Conservation (phyloP, 768 basidiomycete genomes). For the Russula sp. region DNA sequence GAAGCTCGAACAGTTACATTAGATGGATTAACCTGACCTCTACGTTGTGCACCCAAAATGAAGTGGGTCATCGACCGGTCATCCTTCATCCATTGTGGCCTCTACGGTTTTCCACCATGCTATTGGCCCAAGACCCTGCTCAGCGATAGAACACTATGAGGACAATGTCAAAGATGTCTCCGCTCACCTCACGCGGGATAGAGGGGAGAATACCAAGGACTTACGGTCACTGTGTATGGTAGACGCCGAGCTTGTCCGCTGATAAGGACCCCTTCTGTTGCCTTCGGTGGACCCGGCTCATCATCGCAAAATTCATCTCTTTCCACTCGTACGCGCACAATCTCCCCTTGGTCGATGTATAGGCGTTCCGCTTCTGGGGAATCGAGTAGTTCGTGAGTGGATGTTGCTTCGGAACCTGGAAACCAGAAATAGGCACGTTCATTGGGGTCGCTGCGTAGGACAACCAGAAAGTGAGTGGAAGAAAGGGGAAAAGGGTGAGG, state of each 20-base stretch:
- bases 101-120: conserved; percentile 63
- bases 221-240: conserved; percentile 65
- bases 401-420: conserved; percentile 45
- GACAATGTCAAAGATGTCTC: background rate
- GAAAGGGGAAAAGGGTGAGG: background rate
- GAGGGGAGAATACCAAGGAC: conserved; percentile 22
- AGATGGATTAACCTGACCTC: background rate
- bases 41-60: background rate
- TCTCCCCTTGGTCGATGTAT: conserved; percentile 74
- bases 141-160: conserved; percentile 67
- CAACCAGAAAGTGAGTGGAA: background rate
- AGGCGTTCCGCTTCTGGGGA: conserved; percentile 58
- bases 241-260: conserved; percentile 43
- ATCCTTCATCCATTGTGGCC: conserved; percentile 36
- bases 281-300: conserved; percentile 78
- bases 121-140: conserved; percentile 72
- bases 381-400: conserved; percentile 60
- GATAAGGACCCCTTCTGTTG: conserved; percentile 57
- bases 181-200: background rate
- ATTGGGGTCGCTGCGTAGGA: conserved; percentile 55
- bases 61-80: background rate
- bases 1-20: too few species aligned
- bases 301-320: conserved; percentile 80
- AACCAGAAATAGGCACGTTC: conserved; percentile 83
- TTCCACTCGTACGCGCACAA: conserved; percentile 72